Percentiles rank a stretch among this genome's conserved stretches.
phyloP scores from a whole-genome alignment of 768 basidiomycete genomes.

The Termitomyces sp. region DNA sequence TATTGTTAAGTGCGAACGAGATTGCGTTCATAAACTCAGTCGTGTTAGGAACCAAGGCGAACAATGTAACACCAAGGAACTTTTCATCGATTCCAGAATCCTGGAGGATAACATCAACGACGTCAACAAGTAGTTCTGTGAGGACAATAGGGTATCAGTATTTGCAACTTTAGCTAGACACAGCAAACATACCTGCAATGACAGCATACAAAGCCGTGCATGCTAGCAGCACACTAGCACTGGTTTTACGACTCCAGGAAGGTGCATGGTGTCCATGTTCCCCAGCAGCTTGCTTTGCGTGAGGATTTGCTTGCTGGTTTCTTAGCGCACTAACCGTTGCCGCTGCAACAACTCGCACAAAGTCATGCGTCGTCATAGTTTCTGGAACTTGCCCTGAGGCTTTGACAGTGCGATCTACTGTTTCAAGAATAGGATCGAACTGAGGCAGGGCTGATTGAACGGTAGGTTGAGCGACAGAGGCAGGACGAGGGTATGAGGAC shows the following conservation, averaged over 20 bases:
- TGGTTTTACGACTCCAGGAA: conserved; percentile 88
- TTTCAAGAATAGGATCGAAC: conserved; percentile 67
- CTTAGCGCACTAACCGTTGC: conserved; percentile 89
- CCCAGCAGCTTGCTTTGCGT: conserved; percentile 48
- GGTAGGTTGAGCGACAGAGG: conserved; percentile 55
- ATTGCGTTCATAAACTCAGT: conserved; percentile 99
- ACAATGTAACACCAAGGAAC: conserved; percentile 93
- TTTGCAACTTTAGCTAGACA: background rate
- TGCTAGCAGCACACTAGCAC: conserved; percentile 81
- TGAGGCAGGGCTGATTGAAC: conserved; percentile 30
- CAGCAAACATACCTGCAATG: conserved; percentile 74
- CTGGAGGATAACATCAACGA: conserved; percentile 89
- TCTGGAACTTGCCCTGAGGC: conserved; percentile 53
- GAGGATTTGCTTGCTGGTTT: conserved; percentile 61
- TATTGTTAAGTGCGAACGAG: conserved; percentile 93
- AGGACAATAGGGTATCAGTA: conserved; percentile 7
- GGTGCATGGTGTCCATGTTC: conserved; percentile 87
- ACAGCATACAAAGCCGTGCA: conserved; percentile 93
- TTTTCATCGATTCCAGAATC: conserved; percentile 95
- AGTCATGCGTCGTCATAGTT: conserved; percentile 77
- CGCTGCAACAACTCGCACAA: conserved; percentile 89
- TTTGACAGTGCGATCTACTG: conserved; percentile 73
- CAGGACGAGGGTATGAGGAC: conserved; percentile 34
- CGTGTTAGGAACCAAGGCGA: conserved; percentile 96
- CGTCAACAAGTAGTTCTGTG: conserved; percentile 86